Evolutionary conservation across 352 stramenopile species (phyloP), one percentile per base, ranked within the genome.

Genomic region (Pythium myriotylum): DNA sequence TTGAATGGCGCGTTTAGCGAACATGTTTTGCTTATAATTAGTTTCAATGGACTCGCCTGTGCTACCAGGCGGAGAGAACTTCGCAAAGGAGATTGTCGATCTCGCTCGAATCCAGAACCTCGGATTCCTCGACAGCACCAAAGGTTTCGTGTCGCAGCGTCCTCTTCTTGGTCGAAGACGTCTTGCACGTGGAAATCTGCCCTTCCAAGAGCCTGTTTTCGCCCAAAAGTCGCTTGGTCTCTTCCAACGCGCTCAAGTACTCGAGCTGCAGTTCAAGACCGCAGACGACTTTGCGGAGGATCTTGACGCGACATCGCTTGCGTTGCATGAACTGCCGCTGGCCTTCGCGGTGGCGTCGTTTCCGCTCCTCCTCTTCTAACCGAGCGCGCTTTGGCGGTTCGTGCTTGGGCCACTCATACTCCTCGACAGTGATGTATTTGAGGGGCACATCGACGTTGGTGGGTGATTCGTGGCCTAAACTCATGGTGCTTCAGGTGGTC

Each of bases 241-340:
- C 37, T 14, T 43, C 37, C 37, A 43, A 10, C 5, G 29, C 29
- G 5, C 10, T 35, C 37, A 43, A n/a, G 37, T 43, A 43, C n/a
- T 17, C 37, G 37, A 43, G 37, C 13, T 43, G 37, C 13, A 17
- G 5, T 14, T 43, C 37, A 4, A 17, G 17, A 20, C 37, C 37
- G 10, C 9, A 12, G 17, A 43, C 53, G 12, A 51, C 4, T 4
- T 13, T 19, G 10, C 29, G 53, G 14, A 59, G 41, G n/a, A 33
- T 20, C 27, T 22, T 27, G 9, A 63, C 12, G 17, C 17, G 3
- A 2, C 17, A 24, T 3, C 26, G 45, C 19, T 56, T 63, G 29
- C 55, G 55, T 4, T n/a, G 22, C 12, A 63, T 24, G 17, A 54
- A 63, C 46, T 50, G 55, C 17, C 41, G 26, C 14, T 63, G 55